Evolutionary conservation across 306 rosid species (phyloP), one percentile per base, ranked within the genome.

Genomic region (Arachis stenosperma): DNA sequence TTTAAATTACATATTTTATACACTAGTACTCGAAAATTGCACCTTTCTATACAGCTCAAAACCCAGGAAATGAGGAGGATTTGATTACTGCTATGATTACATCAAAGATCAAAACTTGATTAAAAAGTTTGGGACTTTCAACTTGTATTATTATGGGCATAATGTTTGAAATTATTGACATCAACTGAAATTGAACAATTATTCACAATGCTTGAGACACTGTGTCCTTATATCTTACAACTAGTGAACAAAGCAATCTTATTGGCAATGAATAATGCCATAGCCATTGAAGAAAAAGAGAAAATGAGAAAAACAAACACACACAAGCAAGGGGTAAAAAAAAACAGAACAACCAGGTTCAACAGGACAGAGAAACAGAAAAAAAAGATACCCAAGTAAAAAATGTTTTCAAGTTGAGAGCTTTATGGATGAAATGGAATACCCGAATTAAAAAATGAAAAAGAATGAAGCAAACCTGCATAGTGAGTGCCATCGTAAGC

Each of bases 401-500:
- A 61, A 53, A 54, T 68, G 27, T 11, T 47, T 22, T 53, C 44
- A 75, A 64, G 77, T 55, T 29, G 11, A 62, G 42, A 30, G 15
- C 74, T 80, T 75, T 39, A 41, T 9, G 3, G 47, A 36, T 29
- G 74, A 75, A 80, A 55, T 43, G n/a, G 37, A 64, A 40, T 29
- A 61, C n/a, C 12, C 15, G 39, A 58, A 15, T 15, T 56, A 7
- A 65, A 74, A 57, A 62, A 33, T 17, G 62, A 2, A 40, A 9
- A 9, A 69, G 37, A 51, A 73, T 8, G 61, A 74, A 70, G 68
- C 15, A 67, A 68, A 86, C 98, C 98, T 79, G 96, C 75, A 56
- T 92, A 92, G 1, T 78, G 75, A 42, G 98, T 92, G 55, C 96
- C 98, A 17, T 92, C 98, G 66, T 88, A 92, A 8, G 96, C 87